These are phyloP conservation scores for Clarireedia homoeocarpa DNA, from an alignment of 2,329 filamentous ascomycete genomes.

Conservation along the genomic window DNA sequence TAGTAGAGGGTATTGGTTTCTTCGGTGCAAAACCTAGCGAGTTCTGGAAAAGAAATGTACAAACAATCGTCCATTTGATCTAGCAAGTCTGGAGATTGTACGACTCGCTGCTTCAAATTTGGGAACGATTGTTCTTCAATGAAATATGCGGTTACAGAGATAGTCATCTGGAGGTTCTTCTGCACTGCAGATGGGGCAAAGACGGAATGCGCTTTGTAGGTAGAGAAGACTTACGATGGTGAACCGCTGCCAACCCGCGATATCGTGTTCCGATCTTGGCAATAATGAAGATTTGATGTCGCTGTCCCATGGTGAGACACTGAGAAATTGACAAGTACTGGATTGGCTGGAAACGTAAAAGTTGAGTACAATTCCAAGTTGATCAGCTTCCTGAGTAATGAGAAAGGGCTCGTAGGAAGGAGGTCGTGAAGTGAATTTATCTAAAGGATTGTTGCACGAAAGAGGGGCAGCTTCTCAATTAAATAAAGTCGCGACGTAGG, in stretches of 20 bases:
- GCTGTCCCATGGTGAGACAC: slow-evolving; percentile 19
- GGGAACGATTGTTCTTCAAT: too few species aligned
- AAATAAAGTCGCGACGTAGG: too few species aligned
- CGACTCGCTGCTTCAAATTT: too few species aligned
- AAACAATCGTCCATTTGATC: too few species aligned
- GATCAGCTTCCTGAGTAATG: neutral
- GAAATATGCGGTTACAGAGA: too few species aligned
- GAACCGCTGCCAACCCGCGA: slow-evolving; percentile 19
- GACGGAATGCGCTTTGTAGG: neutral
- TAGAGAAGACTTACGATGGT: slow-evolving; percentile 3
- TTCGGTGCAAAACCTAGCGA: too few species aligned
- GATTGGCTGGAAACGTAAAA: neutral
- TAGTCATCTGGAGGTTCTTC: too few species aligned
- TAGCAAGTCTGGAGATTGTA: too few species aligned
- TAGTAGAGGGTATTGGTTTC: neutral
- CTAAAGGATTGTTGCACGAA: too few species aligned
- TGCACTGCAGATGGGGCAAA: neutral
- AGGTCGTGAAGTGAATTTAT: too few species aligned
- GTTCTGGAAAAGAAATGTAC: too few species aligned
- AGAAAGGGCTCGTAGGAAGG: neutral
- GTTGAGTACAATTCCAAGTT: neutral
- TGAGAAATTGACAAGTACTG: neutral
- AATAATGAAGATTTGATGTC: slow-evolving; percentile 25
- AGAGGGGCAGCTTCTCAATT: too few species aligned
- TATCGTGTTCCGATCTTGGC: slow-evolving; percentile 19